A percentile compares a stretch with the other conserved stretches of the same genome.
Evolutionary conservation across 805 yeast genomes (phyloP).

Genomic region (Pichia insulana): DNA sequence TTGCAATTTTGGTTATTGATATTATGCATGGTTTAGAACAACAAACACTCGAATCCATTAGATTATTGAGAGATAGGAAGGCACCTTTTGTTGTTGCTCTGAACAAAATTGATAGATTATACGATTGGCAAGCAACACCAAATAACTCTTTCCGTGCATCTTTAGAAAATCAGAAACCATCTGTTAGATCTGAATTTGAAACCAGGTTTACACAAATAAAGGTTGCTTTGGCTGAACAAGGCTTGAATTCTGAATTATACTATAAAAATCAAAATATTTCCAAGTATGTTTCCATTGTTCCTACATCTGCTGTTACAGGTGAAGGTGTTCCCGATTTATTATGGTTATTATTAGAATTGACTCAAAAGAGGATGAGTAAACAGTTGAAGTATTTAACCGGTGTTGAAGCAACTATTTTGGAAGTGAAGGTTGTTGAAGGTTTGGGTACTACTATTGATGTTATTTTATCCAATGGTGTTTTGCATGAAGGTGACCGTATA

Average conservation of each 20-base stretch:
- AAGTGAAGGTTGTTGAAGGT: slow-evolving; percentile 97
- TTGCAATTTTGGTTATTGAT: slow-evolving; percentile 96
- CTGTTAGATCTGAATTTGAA: slow-evolving; percentile 89
- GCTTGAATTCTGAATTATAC: slow-evolving; percentile 93
- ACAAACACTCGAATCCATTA: slow-evolving; percentile 91
- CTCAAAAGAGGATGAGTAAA: slow-evolving; percentile 98
- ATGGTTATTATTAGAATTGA: slow-evolving; percentile 88
- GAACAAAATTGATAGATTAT: slow-evolving; percentile 94
- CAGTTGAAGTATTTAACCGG: slow-evolving; percentile 92
- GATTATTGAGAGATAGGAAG: slow-evolving; percentile 87
- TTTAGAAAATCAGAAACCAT: slow-evolving; percentile 64
- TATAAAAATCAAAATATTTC: slow-evolving; percentile 91
- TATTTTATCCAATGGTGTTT: slow-evolving; percentile 89
- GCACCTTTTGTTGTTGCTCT: slow-evolving; percentile 97
- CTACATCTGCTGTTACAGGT: slow-evolving; percentile 98
- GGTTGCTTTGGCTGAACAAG: slow-evolving; percentile 93
- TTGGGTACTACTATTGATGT: slow-evolving; percentile 98
- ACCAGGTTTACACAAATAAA: slow-evolving; percentile 79
- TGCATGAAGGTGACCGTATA: slow-evolving; percentile 90
- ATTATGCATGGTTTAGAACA: slow-evolving; percentile 99
- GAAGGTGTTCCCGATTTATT: slow-evolving; percentile 99
- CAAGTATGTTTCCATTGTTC: slow-evolving; percentile 90
- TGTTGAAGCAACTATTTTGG: slow-evolving; percentile 92
- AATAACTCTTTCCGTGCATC: slow-evolving; percentile 96
- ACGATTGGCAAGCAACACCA: slow-evolving; percentile 87